phyloP scores from a whole-genome alignment of 768 basidiomycete genomes.

The Termitomyces eurrhizus region DNA sequence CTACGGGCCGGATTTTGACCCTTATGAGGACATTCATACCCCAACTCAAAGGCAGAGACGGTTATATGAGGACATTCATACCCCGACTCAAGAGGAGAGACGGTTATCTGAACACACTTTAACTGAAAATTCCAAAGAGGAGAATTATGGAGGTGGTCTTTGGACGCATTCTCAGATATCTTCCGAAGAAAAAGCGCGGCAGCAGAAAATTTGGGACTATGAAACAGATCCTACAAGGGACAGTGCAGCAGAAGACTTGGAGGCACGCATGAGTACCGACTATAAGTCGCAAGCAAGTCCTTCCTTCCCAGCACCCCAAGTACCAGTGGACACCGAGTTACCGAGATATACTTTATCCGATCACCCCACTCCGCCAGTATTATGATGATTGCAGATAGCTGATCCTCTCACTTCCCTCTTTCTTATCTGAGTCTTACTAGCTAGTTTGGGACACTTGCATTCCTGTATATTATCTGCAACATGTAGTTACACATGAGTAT shows the following conservation, averaged over 20 bases:
- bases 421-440: background rate
- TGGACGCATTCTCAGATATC: slow-evolving; percentile 32
- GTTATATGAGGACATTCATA: background rate
- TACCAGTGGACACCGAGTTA: slow-evolving; percentile 10
- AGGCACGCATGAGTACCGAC: background rate
- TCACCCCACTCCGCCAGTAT: background rate
- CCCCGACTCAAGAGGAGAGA: slow-evolving; percentile 10
- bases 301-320: background rate
- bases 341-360: slow-evolving; percentile 17
- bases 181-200: slow-evolving; percentile 28
- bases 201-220: slow-evolving; percentile 17
- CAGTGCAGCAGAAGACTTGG: slow-evolving; percentile 2
- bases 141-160: slow-evolving; percentile 32
- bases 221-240: slow-evolving; percentile 10
- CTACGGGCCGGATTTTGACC: slow-evolving; percentile 31
- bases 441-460: background rate
- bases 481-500: background rate
- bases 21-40: slow-evolving; percentile 23
- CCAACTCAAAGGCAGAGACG: too few species aligned
- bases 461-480: background rate
- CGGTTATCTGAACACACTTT: slow-evolving; percentile 5
- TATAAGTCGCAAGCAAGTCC: slow-evolving; percentile 1
- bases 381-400: background rate
- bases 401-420: background rate
- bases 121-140: slow-evolving; percentile 21